Conservation (phyloP, 345 rosid species). For the Combretum micranthum region DNA sequence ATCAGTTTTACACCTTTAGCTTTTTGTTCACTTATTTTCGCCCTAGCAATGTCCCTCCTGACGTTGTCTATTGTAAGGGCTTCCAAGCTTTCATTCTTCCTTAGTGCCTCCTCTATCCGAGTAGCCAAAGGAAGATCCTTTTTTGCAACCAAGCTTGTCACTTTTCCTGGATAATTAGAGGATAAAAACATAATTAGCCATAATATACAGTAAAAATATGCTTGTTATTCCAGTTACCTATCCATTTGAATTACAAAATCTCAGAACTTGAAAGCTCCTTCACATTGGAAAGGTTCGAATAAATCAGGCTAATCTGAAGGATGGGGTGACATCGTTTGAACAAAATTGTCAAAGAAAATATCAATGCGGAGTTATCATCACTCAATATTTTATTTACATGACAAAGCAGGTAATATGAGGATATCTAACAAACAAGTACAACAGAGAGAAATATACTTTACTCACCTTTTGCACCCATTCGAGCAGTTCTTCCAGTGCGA, state of each 20-base stretch:
- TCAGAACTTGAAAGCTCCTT: too few species aligned
- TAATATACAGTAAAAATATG: too few species aligned
- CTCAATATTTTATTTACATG: too few species aligned
- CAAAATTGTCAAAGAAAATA: too few species aligned
- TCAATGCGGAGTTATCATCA: too few species aligned
- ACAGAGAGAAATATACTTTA: background rate
- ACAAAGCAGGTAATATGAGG: too few species aligned
- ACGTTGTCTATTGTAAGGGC: conserved; percentile 58
- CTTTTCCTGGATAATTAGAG: conserved; percentile 52
- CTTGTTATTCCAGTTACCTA: too few species aligned
- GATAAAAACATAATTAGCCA: background rate
- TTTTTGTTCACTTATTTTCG: conserved; percentile 54
- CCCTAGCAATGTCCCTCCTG: conserved; percentile 57
- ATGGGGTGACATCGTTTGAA: too few species aligned
- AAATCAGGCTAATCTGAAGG: too few species aligned
- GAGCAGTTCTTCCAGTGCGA: conserved; percentile 94
- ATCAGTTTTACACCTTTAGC: conserved; percentile 39
- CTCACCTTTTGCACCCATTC: conserved; percentile 97
- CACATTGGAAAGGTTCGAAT: too few species aligned
- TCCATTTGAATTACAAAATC: too few species aligned
- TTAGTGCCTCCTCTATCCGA: conserved; percentile 71
- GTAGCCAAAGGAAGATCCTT: conserved; percentile 50
- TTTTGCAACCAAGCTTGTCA: conserved; percentile 76
- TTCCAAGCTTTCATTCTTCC: conserved; percentile 82
- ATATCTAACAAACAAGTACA: background rate